Evolutionary conservation across 176 grass and related monocot species (phyloP), one percentile per base, ranked within the genome.

Genomic region (Triticum timopheevii): DNA sequence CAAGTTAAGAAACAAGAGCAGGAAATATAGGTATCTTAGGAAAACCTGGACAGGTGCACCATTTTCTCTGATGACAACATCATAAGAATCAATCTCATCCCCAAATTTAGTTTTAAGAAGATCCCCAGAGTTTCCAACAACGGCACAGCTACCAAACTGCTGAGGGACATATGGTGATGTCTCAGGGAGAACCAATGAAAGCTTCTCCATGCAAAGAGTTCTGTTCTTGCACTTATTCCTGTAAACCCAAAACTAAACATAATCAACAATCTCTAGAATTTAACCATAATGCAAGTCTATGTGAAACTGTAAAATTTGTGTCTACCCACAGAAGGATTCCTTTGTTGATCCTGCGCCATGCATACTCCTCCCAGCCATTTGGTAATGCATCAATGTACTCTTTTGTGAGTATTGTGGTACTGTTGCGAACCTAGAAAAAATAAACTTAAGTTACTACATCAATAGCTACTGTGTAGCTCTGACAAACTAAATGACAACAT

Each of bases 311-410:
- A 70, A 74, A 39, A 80, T 16, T 83, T 62, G 23, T 80, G 61
- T 87, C 71, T 84, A 94, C 96, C 90, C 84, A 98, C 96, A 96
- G 89, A 88, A 91, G 80, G 27, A 77, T 81, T 96, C 96, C 96
- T 91, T 96, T 98, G 87, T 98, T 98, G 79, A 98, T 96, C 77
- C 96, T 92, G 62, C 65, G 90, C 96, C 96, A 98, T 74, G 96
- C 96, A 88, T 98, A 98, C 31, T 94, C 93, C 83, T 96, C 88
- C 96, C 96, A 98, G 58, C 96, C 96, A 96, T 96, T 89, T 87
- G 88, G 93, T 68, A 98, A 69, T 78, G 93, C 84, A 91, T 98
- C 96, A 80, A 98, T 96, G 40, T 94, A 98, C 87, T 96, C 96
- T 61, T 94, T 96, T 27, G 96, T 98, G 7, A 98, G 93, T 92